These are phyloP conservation scores for Hortaea sp. DNA, from an alignment of 2,329 filamentous ascomycete genomes.

Conservation along the genomic window DNA sequence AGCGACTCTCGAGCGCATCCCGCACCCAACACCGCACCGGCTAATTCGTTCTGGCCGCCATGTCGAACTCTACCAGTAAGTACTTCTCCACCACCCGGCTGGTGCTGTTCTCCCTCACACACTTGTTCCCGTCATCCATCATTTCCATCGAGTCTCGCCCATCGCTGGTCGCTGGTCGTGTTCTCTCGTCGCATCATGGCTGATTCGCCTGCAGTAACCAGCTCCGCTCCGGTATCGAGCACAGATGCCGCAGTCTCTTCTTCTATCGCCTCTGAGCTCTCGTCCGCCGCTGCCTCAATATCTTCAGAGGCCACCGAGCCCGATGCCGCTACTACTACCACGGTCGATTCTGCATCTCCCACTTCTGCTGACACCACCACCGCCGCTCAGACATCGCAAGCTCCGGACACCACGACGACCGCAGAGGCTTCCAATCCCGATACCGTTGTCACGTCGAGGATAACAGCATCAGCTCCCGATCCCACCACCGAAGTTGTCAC, in stretches of 20 bases:
- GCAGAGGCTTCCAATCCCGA: neutral
- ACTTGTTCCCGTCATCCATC: neutral
- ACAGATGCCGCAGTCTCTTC: constrained; percentile 1
- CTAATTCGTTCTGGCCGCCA: neutral
- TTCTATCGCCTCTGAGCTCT: neutral
- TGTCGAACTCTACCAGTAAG: constrained; percentile 5
- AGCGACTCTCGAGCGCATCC: no score
- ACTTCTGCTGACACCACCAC: neutral
- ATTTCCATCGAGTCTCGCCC: neutral
- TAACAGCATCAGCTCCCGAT: neutral
- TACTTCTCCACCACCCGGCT: neutral
- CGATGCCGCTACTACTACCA: neutral
- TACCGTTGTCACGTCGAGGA: neutral
- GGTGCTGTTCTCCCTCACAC: neutral
- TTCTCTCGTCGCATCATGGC: neutral
- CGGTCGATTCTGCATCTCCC: neutral
- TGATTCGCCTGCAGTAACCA: constrained; percentile 2
- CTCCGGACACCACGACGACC: neutral
- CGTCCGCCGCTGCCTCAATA: constrained; percentile 1
- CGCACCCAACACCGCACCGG: neutral
- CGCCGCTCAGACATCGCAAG: neutral
- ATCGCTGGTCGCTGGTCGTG: neutral
- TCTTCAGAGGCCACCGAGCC: neutral
- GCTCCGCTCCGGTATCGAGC: neutral
- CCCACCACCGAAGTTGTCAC: constrained; percentile 3